These are phyloP conservation scores for Schizosaccharomyces lindneri DNA, from an alignment of 805 yeast species.

Conservation along the genomic window DNA sequence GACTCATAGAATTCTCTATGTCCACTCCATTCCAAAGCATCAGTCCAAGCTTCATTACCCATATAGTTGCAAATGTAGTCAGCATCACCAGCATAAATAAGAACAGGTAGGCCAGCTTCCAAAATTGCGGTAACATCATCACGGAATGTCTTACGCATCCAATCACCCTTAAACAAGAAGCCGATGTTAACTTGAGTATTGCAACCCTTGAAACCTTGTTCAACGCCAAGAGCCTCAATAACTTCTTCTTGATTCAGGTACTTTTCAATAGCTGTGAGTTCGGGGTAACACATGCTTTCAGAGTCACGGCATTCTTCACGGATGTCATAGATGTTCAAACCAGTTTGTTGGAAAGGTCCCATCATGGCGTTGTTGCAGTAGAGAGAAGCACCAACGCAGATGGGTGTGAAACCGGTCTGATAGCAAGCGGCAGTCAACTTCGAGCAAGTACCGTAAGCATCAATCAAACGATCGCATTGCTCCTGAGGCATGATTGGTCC, in stretches of 20 bases:
- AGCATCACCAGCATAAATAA: conserved; percentile 86
- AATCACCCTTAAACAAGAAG: conserved; percentile 71
- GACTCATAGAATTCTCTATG: conserved; percentile 26
- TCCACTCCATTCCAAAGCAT: conserved; percentile 43
- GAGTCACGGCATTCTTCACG: conserved; percentile 55
- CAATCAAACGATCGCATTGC: conserved; percentile 48
- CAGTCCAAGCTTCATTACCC: conserved; percentile 74
- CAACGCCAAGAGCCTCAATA: conserved; percentile 67
- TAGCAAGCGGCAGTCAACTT: conserved; percentile 59
- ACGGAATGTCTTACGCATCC: conserved; percentile 72
- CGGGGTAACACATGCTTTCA: conserved; percentile 51
- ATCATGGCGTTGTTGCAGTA: conserved; percentile 71
- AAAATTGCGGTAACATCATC: conserved; percentile 40
- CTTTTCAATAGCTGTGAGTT: conserved; percentile 44
- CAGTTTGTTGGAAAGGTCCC: conserved; percentile 63
- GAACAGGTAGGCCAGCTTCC: conserved; percentile 51
- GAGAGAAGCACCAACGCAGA: conserved; percentile 75
- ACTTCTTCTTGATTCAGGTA: conserved; percentile 60
- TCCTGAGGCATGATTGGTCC: conserved; percentile 53
- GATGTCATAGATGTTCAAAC: conserved; percentile 77
- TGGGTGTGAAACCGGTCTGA: conserved; percentile 42
- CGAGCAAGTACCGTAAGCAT: conserved; percentile 51
- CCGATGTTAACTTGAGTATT: conserved; percentile 54
- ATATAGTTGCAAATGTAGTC: conserved; percentile 74
- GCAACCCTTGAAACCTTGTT: conserved; percentile 56